Evolutionary conservation across 2,329 filamentous ascomycete species (phyloP).

Genomic region (Aspergillus piperis): DNA sequence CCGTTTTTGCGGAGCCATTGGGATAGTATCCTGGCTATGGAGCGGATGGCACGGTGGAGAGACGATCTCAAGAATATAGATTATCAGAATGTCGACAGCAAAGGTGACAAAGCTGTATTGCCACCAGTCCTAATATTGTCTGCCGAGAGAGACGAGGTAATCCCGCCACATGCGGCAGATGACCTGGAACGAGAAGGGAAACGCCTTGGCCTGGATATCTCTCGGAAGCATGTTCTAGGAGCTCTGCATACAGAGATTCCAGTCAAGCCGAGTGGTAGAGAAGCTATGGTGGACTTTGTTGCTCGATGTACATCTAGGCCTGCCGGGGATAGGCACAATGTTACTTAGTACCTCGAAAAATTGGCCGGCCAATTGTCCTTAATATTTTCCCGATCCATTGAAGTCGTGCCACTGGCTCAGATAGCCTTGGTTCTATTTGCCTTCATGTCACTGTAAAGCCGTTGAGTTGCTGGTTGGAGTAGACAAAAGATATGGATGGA

Average conservation of each 20-base stretch:
- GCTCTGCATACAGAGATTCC: constrained; percentile 55
- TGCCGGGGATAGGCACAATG: background rate
- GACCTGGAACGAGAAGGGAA: constrained; percentile 38
- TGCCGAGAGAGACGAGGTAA: constrained; percentile 48
- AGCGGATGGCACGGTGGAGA: constrained; percentile 36
- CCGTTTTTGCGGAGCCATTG: constrained; percentile 68
- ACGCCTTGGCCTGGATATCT: constrained; percentile 37
- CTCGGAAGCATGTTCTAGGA: constrained; percentile 43
- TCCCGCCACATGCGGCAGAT: constrained; percentile 41
- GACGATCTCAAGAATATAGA: background rate
- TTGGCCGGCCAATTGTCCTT: too few relatives aligned
- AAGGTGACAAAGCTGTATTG: background rate
- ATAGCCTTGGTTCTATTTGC: too few relatives aligned
- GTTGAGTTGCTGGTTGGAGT: too few relatives aligned
- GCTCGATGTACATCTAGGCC: background rate
- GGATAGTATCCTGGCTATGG: constrained; percentile 49
- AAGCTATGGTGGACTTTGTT: constrained; percentile 38
- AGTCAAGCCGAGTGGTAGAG: constrained; percentile 45
- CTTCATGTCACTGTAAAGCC: too few relatives aligned
- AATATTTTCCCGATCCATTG: too few relatives aligned
- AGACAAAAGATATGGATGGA: too few relatives aligned
- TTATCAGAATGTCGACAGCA: background rate
- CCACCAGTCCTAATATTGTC: constrained; percentile 44
- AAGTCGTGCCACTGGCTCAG: too few relatives aligned
- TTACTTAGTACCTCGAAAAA: too few relatives aligned